Base-by-base conservation (phyloP, 345 rosid species). In the Turnera subulata region DNA sequence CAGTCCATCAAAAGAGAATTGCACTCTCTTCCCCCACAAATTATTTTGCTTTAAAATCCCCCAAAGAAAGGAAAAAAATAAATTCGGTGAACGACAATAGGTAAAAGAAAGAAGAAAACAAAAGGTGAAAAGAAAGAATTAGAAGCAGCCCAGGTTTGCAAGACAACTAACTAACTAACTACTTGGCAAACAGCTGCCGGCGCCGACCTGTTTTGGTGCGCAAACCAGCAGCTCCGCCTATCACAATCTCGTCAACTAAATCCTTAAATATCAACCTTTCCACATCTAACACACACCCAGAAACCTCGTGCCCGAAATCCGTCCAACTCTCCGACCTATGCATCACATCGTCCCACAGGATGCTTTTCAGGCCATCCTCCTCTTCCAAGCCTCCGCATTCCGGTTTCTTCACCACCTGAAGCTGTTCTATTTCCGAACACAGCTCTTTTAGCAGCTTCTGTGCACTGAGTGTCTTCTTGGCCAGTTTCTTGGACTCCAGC, bases 201-300 rank as follows among this genome's bases (percentile, higher is more conserved):
- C 84, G 79, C 64, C 75, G 81, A n/a, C 77, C 72, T 37, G 77
- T 70, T 68, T 73, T 82, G 56, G 61, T 54, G 37, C 75, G 78
- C 38, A 48, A 21, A 49, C 73, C 73, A 16, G 66, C 76, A 10
- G 73, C 73, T 57, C 74, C 88, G 1, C 84, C 80, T 12, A 59
- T 79, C 53, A 86, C 79, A 26, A 84, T 75, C 69, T 93, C 97
- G 55, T 79, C 77, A 47, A 89, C 88, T 50, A 89, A 70, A 70
- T 93, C 99, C 75, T 85, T 93, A 70, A 89, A 93, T 43, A 93
- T 54, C 65, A 74, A 63, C 58, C 97, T 60, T 78, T 93, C 99
- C 11, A 89, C 82, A 66, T 84, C 91, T 45, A 93, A 56, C 29
- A 84, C 91, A 46, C 81, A 53, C 20, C 82, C 87, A 9, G 96